A percentile compares a stretch with the other conserved stretches of the same genome.
phyloP scores from a whole-genome alignment of 495 filamentous ascomycete genomes.

The Poronia punctata region DNA sequence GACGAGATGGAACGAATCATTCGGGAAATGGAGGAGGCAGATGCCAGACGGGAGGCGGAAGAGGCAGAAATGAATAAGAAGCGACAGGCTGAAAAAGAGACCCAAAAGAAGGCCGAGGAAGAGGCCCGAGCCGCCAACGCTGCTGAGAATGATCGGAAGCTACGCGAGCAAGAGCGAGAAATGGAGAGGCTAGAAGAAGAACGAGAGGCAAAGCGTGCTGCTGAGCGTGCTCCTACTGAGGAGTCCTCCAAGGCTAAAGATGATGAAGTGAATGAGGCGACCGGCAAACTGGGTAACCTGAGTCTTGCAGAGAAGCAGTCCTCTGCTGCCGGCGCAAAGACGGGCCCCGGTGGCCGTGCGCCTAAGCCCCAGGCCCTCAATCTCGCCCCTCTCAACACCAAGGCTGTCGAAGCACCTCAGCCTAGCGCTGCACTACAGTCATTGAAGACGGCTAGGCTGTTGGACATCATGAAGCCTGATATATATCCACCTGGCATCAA shows the following conservation, averaged over 20 bases:
- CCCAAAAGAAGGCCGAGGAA: constrained; percentile 53
- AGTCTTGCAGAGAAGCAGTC: constrained; percentile 41
- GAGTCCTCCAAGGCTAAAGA: constrained; percentile 22
- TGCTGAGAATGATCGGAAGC: constrained; percentile 53
- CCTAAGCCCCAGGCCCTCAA: constrained; percentile 76
- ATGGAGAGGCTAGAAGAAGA: constrained; percentile 53
- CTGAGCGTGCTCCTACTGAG: constrained; percentile 14
- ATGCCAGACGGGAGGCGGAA: constrained; percentile 44
- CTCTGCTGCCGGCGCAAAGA: constrained; percentile 47
- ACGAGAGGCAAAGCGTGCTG: constrained; percentile 38
- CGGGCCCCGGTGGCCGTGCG: constrained; percentile 46
- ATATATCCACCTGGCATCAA: constrained; percentile 76
- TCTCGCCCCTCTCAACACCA: constrained; percentile 64
- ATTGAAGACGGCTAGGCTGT: constrained; percentile 77
- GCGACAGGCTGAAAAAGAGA: constrained; percentile 52
- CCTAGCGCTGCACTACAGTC: constrained; percentile 89
- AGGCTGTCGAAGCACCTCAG: constrained; percentile 77
- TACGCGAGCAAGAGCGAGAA: constrained; percentile 44
- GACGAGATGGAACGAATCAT: constrained; percentile 42
- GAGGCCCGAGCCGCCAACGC: constrained; percentile 31
- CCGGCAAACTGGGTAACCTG: constrained; percentile 37
- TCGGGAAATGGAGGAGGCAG: constrained; percentile 47
- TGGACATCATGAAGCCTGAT: constrained; percentile 52
- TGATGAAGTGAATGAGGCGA: constrained; percentile 27
- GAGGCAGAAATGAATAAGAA: constrained; percentile 41